Percentiles rank a stretch among this genome's conserved stretches.
phyloP scores from a whole-genome alignment of 768 basidiomycete genomes.

The Obba rivulosa region DNA sequence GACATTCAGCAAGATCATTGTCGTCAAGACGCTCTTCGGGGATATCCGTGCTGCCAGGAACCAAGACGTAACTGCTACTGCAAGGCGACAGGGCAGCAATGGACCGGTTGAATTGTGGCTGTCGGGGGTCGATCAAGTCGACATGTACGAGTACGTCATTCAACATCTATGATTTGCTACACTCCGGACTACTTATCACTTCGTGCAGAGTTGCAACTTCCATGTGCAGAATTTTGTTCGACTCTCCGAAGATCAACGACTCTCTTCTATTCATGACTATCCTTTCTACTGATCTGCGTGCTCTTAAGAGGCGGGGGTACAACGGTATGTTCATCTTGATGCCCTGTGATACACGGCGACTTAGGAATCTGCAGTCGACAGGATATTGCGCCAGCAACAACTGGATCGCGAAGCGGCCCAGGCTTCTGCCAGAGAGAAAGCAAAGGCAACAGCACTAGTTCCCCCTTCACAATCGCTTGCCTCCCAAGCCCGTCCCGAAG shows the following conservation, averaged over 20 bases:
- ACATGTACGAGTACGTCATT: slow-evolving; percentile 85
- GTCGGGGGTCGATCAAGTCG: slow-evolving; percentile 66
- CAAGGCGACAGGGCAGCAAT: slow-evolving; percentile 39
- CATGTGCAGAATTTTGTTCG: slow-evolving; percentile 74
- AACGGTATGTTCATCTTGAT: slow-evolving; percentile 47
- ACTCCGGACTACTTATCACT: slow-evolving; percentile 3
- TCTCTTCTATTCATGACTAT: slow-evolving; percentile 90
- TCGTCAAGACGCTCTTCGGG: slow-evolving; percentile 57
- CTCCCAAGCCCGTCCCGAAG: not conserved
- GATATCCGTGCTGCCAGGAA: slow-evolving; percentile 42
- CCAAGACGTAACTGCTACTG: slow-evolving; percentile 72
- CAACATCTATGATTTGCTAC: not conserved
- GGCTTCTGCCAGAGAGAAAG: slow-evolving; percentile 35
- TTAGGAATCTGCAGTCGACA: slow-evolving; percentile 55
- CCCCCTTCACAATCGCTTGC: not conserved
- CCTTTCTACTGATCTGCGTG: slow-evolving; percentile 81
- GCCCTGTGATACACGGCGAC: slow-evolving; percentile 20
- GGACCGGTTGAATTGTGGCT: slow-evolving; percentile 75
- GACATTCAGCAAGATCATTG: slow-evolving; percentile 56
- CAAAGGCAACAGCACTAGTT: slow-evolving; percentile 27
- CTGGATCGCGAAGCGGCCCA: slow-evolving; percentile 57
- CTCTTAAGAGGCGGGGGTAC: slow-evolving; percentile 79
- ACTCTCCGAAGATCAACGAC: slow-evolving; percentile 78
- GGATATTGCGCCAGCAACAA: slow-evolving; percentile 82
- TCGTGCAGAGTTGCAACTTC: slow-evolving; percentile 71